phyloP scores from a whole-genome alignment of 257 asterid genomes.

The Gentiana straminea region DNA sequence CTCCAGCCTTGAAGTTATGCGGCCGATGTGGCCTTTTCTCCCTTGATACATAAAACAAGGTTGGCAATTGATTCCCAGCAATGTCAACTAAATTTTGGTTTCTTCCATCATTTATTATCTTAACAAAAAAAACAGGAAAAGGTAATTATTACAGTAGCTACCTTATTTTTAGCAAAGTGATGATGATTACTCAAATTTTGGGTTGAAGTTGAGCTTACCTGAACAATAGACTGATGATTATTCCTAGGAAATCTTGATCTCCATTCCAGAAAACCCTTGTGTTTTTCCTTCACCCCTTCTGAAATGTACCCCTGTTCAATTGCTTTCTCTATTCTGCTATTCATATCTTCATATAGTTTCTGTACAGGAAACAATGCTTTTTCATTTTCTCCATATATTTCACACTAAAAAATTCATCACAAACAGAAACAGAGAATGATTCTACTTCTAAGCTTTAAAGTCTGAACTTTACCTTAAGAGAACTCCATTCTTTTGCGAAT shows the following conservation, averaged over 20 bases:
- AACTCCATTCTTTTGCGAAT: slow-evolving; percentile 22
- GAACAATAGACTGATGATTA: slow-evolving; percentile 71
- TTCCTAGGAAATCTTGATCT: slow-evolving; percentile 29
- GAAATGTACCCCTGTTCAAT: slow-evolving; percentile 26
- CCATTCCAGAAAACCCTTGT: slow-evolving; percentile 66
- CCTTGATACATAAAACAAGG: slow-evolving; percentile 40
- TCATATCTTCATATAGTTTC: slow-evolving; percentile 64
- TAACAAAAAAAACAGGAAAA: background rate
- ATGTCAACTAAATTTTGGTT: slow-evolving; percentile 20
- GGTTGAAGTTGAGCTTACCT: slow-evolving; percentile 23
- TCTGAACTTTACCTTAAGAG: slow-evolving; percentile 23
- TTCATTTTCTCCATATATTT: too few species aligned
- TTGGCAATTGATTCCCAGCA: slow-evolving; percentile 36
- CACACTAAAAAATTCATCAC: too few species aligned
- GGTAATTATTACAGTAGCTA: background rate
- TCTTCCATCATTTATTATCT: slow-evolving; percentile 37
- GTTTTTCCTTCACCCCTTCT: slow-evolving; percentile 25
- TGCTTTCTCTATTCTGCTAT: slow-evolving; percentile 31
- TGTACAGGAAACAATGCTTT: slow-evolving; percentile 6
- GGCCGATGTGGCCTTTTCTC: slow-evolving; percentile 38
- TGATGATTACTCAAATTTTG: background rate
- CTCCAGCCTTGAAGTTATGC: slow-evolving; percentile 61
- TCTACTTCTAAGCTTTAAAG: too few species aligned
- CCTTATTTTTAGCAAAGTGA: too few species aligned
- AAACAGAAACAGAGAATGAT: too few species aligned